These are phyloP conservation scores for Cadophora sp. DNA, from an alignment of 2,329 filamentous ascomycete genomes.

Conservation along the genomic window DNA sequence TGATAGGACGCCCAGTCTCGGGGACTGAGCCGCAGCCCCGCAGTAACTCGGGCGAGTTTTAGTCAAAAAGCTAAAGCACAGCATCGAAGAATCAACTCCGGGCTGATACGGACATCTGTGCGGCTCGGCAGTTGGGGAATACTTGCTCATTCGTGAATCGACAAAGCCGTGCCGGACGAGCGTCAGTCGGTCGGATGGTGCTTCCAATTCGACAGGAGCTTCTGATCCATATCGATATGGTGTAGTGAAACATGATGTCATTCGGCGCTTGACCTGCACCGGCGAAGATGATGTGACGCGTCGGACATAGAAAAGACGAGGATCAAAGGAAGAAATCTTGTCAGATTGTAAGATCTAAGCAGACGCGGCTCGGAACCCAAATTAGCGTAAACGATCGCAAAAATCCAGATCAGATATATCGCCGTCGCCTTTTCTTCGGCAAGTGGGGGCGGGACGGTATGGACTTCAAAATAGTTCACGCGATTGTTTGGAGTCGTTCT, in stretches of 20 bases:
- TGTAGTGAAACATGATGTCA: neutral
- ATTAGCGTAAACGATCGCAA: neutral
- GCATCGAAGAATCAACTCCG: neutral
- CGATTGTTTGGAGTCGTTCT: neutral
- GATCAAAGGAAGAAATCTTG: neutral
- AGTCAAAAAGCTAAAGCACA: neutral
- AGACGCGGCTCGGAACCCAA: neutral
- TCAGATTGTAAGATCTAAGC: neutral
- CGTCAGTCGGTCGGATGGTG: neutral
- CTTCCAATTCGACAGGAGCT: neutral
- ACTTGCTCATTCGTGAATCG: neutral
- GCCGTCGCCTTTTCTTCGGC: constrained; percentile 1
- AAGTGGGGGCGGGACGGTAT: neutral
- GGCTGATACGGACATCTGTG: neutral
- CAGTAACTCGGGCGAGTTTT: neutral
- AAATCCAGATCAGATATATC: neutral
- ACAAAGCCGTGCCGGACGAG: neutral
- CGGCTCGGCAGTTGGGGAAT: neutral
- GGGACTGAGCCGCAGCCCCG: neutral
- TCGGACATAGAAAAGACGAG: neutral
- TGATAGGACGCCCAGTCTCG: neutral
- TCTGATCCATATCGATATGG: neutral
- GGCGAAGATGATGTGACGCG: neutral
- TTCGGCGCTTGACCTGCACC: neutral
- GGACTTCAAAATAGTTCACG: neutral